Evolutionary conservation across 2,329 filamentous ascomycete genomes (phyloP).

Genomic region (Ophiocordyceps camponoti-floridani): DNA sequence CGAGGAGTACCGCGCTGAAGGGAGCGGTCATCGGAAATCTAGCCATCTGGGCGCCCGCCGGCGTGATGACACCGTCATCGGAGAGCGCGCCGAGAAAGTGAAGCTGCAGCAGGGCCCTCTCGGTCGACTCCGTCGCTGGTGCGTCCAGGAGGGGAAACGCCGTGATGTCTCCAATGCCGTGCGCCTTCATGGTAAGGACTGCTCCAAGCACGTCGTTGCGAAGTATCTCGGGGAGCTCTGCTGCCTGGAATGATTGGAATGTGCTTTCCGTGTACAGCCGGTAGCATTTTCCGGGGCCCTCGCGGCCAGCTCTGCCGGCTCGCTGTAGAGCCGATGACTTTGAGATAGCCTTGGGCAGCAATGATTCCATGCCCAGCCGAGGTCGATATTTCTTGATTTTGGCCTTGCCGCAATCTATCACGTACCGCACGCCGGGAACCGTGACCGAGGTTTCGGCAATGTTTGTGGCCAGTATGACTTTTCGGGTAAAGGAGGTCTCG

Average conservation of each 20-base stretch:
- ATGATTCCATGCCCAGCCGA: conserved; percentile 71
- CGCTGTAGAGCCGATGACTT: conserved; percentile 86
- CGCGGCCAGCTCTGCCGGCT: conserved; percentile 80
- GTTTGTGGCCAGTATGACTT: conserved; percentile 85
- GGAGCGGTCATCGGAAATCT: conserved; percentile 68
- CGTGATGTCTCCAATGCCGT: conserved; percentile 66
- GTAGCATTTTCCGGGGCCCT: conserved; percentile 78
- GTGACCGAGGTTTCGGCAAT: conserved; percentile 98
- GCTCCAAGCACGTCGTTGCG: conserved; percentile 77
- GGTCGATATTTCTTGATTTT: conserved; percentile 87
- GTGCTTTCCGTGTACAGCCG: conserved; percentile 70
- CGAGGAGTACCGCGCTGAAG: conserved; percentile 66
- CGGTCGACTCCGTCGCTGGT: conserved; percentile 59
- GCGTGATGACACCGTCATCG: conserved; percentile 55
- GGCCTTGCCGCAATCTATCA: conserved; percentile 83
- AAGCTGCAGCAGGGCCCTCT: conserved; percentile 67
- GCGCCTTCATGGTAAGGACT: conserved; percentile 82
- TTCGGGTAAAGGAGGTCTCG: conserved; percentile 55
- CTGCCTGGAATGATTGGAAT: conserved; percentile 51
- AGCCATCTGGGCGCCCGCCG: conserved; percentile 58
- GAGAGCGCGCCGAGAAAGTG: conserved; percentile 61
- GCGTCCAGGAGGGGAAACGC: conserved; percentile 73
- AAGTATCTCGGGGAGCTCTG: conserved; percentile 75
- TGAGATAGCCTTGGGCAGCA: conserved; percentile 80
- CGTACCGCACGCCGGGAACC: conserved; percentile 78